These are phyloP conservation scores for Domatiomyces globalis DNA, from an alignment of 2,329 filamentous ascomycete genomes.

Conservation along the genomic window DNA sequence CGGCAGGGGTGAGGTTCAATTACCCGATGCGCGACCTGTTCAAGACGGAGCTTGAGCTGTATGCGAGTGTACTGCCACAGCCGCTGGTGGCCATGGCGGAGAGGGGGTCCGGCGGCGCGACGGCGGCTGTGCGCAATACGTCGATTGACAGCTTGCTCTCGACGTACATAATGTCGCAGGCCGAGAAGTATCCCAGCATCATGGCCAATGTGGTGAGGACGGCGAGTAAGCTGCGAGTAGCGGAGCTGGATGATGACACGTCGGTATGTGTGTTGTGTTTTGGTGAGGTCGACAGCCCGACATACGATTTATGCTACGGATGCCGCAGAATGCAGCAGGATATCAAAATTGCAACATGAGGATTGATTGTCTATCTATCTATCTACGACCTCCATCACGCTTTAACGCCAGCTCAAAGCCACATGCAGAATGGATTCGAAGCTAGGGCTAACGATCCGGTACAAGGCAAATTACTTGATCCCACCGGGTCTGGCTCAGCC, in stretches of 20 bases:
- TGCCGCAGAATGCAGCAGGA: constrained; percentile 27
- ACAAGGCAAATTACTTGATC: neutral
- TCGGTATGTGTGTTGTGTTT: constrained; percentile 52
- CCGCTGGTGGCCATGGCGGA: constrained; percentile 10
- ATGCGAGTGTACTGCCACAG: constrained; percentile 35
- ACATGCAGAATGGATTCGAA: too few relatives aligned
- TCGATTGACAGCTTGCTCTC: constrained; percentile 80
- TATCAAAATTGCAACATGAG: constrained; percentile 6
- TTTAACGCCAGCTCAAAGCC: neutral
- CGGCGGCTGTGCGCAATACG: constrained; percentile 19
- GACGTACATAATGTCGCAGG: constrained; percentile 76
- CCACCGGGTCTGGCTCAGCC: constrained; percentile 3
- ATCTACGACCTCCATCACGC: neutral
- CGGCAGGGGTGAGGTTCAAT: constrained; percentile 45
- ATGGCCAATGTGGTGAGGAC: constrained; percentile 93
- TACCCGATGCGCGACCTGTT: constrained; percentile 78
- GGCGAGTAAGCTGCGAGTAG: constrained; percentile 56
- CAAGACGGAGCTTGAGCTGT: constrained; percentile 61
- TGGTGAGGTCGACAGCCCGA: neutral
- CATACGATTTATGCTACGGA: constrained; percentile 26
- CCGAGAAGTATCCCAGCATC: constrained; percentile 74
- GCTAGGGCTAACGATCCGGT: too few relatives aligned
- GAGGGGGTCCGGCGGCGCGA: constrained; percentile 18
- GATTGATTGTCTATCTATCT: too few relatives aligned
- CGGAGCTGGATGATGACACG: constrained; percentile 31